phyloP scores from a whole-genome alignment of 148 eudicot species.

The Pharnaceum exiguum region DNA sequence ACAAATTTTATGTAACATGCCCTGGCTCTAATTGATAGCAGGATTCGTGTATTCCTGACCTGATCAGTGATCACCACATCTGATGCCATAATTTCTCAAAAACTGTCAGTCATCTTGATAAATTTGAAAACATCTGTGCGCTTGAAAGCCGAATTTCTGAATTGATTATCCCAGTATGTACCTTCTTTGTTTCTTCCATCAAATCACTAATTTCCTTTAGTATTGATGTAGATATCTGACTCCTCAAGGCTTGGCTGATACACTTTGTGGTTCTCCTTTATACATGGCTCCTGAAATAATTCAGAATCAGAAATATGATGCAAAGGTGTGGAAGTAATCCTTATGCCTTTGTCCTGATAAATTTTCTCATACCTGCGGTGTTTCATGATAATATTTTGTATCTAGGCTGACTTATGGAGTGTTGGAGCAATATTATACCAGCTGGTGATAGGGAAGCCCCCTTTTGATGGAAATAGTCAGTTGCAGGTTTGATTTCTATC shows the following conservation, averaged over 20 bases:
- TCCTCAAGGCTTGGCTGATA: conserved; percentile 45
- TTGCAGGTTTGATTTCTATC: conserved; percentile 20
- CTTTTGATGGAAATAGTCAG: conserved; percentile 39
- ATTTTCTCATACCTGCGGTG: background rate
- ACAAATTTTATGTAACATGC: too few relatives aligned
- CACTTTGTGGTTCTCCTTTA: conserved; percentile 52
- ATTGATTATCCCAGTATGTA: too few relatives aligned
- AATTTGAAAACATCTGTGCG: background rate
- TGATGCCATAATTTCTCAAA: too few relatives aligned
- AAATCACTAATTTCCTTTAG: background rate
- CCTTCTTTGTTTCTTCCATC: background rate
- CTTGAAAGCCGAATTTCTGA: too few relatives aligned
- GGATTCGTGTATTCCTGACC: background rate
- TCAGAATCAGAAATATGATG: conserved; percentile 48
- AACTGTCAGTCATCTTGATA: background rate
- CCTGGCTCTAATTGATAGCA: too few relatives aligned
- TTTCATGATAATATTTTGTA: background rate
- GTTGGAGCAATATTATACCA: conserved; percentile 52
- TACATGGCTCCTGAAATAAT: conserved; percentile 58
- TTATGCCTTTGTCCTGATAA: background rate
- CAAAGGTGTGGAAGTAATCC: conserved; percentile 31
- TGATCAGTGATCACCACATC: background rate
- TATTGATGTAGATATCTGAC: conserved; percentile 37
- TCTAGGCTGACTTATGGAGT: conserved; percentile 57
- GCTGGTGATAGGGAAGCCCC: conserved; percentile 45